phyloP scores from a whole-genome alignment of 176 grass and related monocot species.

The Pharus latifolius region DNA sequence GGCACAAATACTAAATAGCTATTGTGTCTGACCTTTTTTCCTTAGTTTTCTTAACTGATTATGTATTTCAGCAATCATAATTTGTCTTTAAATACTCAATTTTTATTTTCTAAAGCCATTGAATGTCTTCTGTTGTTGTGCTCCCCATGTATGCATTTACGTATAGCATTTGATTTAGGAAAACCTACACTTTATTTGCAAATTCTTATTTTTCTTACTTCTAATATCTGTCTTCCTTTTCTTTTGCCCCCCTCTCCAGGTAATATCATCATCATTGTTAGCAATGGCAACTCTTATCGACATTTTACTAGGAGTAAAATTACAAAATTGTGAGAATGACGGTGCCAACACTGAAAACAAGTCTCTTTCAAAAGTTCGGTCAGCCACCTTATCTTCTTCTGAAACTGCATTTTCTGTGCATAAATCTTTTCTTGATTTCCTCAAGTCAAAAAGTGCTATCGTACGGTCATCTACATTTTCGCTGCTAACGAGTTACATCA shows the following conservation, averaged over 20 bases:
- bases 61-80: background rate
- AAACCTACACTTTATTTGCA: background rate
- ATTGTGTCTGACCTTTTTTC: too few relatives aligned
- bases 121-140: background rate
- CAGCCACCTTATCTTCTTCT: slow-evolving; percentile 44
- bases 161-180: background rate
- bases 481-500: slow-evolving; percentile 74
- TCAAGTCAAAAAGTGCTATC: slow-evolving; percentile 61
- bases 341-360: slow-evolving; percentile 41
- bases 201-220: background rate
- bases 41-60: background rate
- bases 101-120: background rate
- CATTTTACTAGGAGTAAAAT: slow-evolving; percentile 76
- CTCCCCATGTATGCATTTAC: background rate
- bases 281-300: slow-evolving; percentile 83
- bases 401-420: slow-evolving; percentile 71
- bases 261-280: slow-evolving; percentile 84
- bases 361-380: slow-evolving; percentile 60
- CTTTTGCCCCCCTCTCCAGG: slow-evolving; percentile 33
- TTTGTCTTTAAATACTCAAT: background rate
- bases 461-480: slow-evolving; percentile 72
- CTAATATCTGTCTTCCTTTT: slow-evolving; percentile 8
- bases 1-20: too few relatives aligned
- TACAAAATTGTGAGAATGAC: slow-evolving; percentile 34
- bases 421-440: slow-evolving; percentile 73